phyloP scores from a whole-genome alignment of 768 basidiomycete species.

The Podaxis pistillaris region DNA sequence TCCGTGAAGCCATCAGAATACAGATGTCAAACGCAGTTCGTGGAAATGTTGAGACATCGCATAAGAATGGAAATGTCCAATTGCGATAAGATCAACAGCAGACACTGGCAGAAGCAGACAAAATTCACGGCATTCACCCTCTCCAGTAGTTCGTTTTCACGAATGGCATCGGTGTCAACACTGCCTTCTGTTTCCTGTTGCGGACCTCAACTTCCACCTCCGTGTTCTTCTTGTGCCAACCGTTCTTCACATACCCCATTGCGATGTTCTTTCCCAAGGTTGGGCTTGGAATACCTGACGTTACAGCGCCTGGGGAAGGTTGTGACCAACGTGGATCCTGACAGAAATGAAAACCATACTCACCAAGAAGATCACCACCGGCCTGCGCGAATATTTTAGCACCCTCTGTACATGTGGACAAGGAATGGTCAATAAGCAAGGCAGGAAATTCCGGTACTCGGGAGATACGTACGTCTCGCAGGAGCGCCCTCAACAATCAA shows the following conservation, averaged over 20 bases:
- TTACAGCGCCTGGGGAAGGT: slow-evolving; percentile 57
- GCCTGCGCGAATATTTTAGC: slow-evolving; percentile 66
- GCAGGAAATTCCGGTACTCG: slow-evolving; percentile 2
- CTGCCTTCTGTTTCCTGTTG: slow-evolving; percentile 71
- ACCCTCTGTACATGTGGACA: slow-evolving; percentile 52
- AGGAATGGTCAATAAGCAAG: background rate
- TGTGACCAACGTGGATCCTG: background rate
- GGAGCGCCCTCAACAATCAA: slow-evolving; percentile 81
- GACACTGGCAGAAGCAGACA: background rate
- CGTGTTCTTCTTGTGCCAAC: slow-evolving; percentile 90
- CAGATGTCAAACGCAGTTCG: background rate
- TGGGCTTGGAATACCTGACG: slow-evolving; percentile 95
- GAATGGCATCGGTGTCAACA: slow-evolving; percentile 86
- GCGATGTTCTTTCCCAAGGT: slow-evolving; percentile 89
- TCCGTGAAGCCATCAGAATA: background rate
- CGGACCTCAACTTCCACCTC: slow-evolving; percentile 83
- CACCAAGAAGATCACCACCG: slow-evolving; percentile 35
- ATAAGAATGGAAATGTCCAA: background rate
- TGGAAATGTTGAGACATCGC: background rate
- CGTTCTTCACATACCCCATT: slow-evolving; percentile 86
- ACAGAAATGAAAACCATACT: slow-evolving; percentile 3
- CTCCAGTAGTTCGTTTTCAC: slow-evolving; percentile 80
- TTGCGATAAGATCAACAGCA: background rate
- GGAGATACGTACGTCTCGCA: slow-evolving; percentile 63
- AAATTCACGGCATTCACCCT: slow-evolving; percentile 32